These are phyloP conservation scores for Diaporthe eres DNA, from an alignment of 2,329 filamentous ascomycete genomes.

Conservation along the genomic window DNA sequence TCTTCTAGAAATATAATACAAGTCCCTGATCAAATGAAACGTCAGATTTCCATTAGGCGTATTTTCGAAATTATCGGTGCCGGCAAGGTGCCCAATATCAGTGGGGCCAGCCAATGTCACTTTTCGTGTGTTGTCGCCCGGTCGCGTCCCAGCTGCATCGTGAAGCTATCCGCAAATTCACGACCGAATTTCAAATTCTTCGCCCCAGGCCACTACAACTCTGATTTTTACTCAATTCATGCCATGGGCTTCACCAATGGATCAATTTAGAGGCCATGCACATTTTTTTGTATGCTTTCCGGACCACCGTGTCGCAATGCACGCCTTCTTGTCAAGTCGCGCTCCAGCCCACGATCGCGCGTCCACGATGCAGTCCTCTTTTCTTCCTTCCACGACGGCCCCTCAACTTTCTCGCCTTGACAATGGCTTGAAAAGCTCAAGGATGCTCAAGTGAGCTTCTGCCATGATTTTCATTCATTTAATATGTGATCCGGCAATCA, in stretches of 20 bases:
- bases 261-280: slow-evolving; percentile 34
- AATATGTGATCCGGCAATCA: background rate
- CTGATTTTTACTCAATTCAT: slow-evolving; percentile 16
- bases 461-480: background rate
- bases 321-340: slow-evolving; percentile 28
- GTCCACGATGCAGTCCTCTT: slow-evolving; percentile 32
- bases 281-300: slow-evolving; percentile 36
- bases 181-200: slow-evolving; percentile 26
- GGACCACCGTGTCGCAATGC: slow-evolving; percentile 32
- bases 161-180: slow-evolving; percentile 42
- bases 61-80: background rate
- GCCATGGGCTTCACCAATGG: slow-evolving; percentile 22
- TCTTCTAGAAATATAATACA: slow-evolving; percentile 26
- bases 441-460: slow-evolving; percentile 28
- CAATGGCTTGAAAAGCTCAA: background rate
- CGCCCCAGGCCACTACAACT: slow-evolving; percentile 37
- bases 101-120: slow-evolving; percentile 32
- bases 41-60: background rate
- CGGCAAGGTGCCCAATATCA: slow-evolving; percentile 34
- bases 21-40: slow-evolving; percentile 12
- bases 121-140: slow-evolving; percentile 38
- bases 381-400: background rate
- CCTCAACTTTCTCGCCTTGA: background rate
- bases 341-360: slow-evolving; percentile 34
- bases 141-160: slow-evolving; percentile 29